phyloP scores from a whole-genome alignment of 805 yeast genomes.

The Starmerella floris region DNA sequence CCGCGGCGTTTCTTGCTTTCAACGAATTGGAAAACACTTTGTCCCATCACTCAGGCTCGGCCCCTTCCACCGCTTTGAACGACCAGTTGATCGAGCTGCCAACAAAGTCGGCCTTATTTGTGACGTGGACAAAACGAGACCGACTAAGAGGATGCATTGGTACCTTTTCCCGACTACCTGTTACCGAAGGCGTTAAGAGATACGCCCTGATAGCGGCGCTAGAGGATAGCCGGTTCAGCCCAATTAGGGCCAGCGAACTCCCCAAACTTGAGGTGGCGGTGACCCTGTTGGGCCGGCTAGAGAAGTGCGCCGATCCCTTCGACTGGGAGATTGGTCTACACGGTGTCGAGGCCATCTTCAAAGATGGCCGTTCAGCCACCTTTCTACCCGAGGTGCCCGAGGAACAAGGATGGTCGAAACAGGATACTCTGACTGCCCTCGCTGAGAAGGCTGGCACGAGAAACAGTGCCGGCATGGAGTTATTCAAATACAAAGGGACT shows the following conservation, averaged over 20 bases:
- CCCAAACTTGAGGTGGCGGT: conserved; percentile 41
- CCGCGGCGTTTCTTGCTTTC: conserved; percentile 14
- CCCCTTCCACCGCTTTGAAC: neutral
- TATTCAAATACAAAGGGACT: conserved; percentile 45
- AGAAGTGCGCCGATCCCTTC: conserved; percentile 36
- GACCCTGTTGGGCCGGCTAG: conserved; percentile 51
- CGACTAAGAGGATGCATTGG: conserved; percentile 85
- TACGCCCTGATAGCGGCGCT: conserved; percentile 62
- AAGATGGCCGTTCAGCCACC: conserved; percentile 48
- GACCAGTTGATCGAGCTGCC: conserved; percentile 6
- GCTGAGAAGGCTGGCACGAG: conserved; percentile 48
- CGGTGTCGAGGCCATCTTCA: conserved; percentile 56
- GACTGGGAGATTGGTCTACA: conserved; percentile 78
- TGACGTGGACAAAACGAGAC: conserved; percentile 56
- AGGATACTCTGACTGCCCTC: conserved; percentile 56
- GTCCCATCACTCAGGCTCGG: neutral
- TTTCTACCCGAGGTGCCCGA: conserved; percentile 81
- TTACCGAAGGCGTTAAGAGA: conserved; percentile 45
- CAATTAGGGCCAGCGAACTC: conserved; percentile 46
- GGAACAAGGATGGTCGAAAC: conserved; percentile 72
- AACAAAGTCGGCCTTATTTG: conserved; percentile 51
- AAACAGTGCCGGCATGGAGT: conserved; percentile 30
- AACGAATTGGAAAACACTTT: conserved; percentile 11
- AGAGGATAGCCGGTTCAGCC: conserved; percentile 64
- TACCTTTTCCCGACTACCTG: conserved; percentile 47